phyloP scores from a whole-genome alignment of 495 filamentous ascomycete species.

The Collariella sp. region DNA sequence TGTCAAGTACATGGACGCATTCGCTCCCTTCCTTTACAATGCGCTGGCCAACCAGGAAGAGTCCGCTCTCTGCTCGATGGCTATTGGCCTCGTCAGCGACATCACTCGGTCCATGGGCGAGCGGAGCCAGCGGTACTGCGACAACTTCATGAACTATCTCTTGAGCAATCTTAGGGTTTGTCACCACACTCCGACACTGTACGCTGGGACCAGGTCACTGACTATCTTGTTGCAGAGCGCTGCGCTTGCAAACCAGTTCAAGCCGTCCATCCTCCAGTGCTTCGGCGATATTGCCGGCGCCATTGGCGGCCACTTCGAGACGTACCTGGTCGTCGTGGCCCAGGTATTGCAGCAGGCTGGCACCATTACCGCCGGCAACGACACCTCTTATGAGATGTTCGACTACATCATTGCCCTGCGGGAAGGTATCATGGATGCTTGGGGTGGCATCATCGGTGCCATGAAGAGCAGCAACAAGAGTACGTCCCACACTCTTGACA shows the following conservation, averaged over 20 bases:
- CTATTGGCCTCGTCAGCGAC: constrained; percentile 93
- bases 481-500: constrained; percentile 31
- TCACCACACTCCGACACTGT: constrained; percentile 13
- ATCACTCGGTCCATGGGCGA: constrained; percentile 86
- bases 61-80: constrained; percentile 87
- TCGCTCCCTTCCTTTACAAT: constrained; percentile 81
- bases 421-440: constrained; percentile 98
- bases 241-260: constrained; percentile 85
- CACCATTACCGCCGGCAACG: constrained; percentile 58
- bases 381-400: constrained; percentile 78
- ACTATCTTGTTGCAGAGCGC: constrained; percentile 43
- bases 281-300: constrained; percentile 97
- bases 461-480: constrained; percentile 76
- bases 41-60: constrained; percentile 94
- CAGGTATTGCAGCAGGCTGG: constrained; percentile 91
- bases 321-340: constrained; percentile 83
- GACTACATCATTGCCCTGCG: constrained; percentile 91
- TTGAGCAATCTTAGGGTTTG: constrained; percentile 80
- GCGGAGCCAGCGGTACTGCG: constrained; percentile 86
- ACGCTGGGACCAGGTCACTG: neutral
- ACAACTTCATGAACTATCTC: constrained; percentile 94
- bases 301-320: constrained; percentile 85
- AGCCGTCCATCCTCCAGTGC: constrained; percentile 93
- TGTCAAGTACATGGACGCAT: constrained; percentile 91
- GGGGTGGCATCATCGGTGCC: constrained; percentile 89